Evolutionary conservation across 306 rosid genomes (phyloP), one percentile per base, ranked within the genome.

Genomic region (Quillaja saponaria): DNA sequence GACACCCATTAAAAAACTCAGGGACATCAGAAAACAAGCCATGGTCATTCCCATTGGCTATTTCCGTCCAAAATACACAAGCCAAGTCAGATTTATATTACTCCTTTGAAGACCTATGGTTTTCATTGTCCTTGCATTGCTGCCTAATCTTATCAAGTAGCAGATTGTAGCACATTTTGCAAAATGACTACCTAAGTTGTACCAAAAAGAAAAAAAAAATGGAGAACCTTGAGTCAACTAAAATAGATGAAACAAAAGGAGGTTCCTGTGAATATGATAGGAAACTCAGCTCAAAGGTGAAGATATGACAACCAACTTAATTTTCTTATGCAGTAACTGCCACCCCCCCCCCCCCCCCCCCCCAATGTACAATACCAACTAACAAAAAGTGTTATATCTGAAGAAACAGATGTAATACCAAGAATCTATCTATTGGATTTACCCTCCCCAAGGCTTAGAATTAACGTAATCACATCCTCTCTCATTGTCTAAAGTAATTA

Each of bases 251-350:
- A 25, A 1, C 20, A 9, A 5, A 39, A 57, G 34, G 18, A 15
- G n/a, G 25, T 28, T 54, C 37, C 31, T 9, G 14, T 5, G 15
- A 25, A 19, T 51, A 37, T 25, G 53, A 28, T 10, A 52, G 8
- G 31, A 39, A 64, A 11, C 60, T 57, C 31, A 14, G 38, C 31
- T 15, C 9, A 16, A 6, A n/a, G 14, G 19, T 57, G 12, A 37
- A 35, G 19, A 17, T n/a, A 14, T 65, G 31, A 25, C 45, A 35
- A 55, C 42, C 61, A 55, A n/a, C 25, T 55, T 34, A 55, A 55
- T 28, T 28, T n/a, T n/a, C n/a, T n/a, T n/a, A n/a, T n/a, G n/a
- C n/a, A n/a, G n/a, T n/a, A n/a, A n/a, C n/a, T 15, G n/a, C 41
- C 16, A 55, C 33, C 11, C 44, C 44, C n/a, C n/a, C n/a, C n/a